Base-by-base conservation (phyloP, 2,329 filamentous ascomycete species). In the Didymella glomerata region DNA sequence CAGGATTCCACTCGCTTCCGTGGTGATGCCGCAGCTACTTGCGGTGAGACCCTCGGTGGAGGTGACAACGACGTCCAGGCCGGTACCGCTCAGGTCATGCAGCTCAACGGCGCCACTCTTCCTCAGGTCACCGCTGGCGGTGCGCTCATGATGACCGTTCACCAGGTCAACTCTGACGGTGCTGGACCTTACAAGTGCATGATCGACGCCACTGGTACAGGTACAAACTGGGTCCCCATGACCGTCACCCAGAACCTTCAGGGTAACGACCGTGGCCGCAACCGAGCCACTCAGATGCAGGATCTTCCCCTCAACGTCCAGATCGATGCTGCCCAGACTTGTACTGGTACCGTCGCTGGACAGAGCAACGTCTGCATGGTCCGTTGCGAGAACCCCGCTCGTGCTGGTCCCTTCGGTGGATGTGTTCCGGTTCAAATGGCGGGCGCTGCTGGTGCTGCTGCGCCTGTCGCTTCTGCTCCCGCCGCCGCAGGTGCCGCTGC, bases 91-190 rank as follows among this genome's bases (percentile, higher is more conserved):
- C 78, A 81, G 41, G 86, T 89, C 75, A 81, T 89, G 79, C 79
- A 80, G 57, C 80, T 83, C 72, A 88, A 82, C 6, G 86, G 86
- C 57, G 77, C 76, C 59, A 72, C 69, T 34, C 83, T 90, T 24
- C 86, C 88, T 11, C 86, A 89, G 77, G 78, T 90, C 66, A 80
- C 79, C 7, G 67, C 79, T 0, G 87, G 87, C 48, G 88, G 87
- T 56, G 67, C 80, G 54, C 67, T 90, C 60, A 78, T 78, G 66
- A 88, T 90, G 81, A 89, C 86, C 1, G 79, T 89, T 10, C 87
- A 89, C 77, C 87, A 89, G 73, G 86, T 90, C 73, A 90, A 89
- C 76, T 81, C 80, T 36, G 88, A 90, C 65, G 88, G 88, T 57
- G 87, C 85, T 59, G 88, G 88, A 11, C 86, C 87, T 2, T 89